These are phyloP conservation scores for Podospora conica DNA, from an alignment of 495 filamentous ascomycete species.

Conservation along the genomic window DNA sequence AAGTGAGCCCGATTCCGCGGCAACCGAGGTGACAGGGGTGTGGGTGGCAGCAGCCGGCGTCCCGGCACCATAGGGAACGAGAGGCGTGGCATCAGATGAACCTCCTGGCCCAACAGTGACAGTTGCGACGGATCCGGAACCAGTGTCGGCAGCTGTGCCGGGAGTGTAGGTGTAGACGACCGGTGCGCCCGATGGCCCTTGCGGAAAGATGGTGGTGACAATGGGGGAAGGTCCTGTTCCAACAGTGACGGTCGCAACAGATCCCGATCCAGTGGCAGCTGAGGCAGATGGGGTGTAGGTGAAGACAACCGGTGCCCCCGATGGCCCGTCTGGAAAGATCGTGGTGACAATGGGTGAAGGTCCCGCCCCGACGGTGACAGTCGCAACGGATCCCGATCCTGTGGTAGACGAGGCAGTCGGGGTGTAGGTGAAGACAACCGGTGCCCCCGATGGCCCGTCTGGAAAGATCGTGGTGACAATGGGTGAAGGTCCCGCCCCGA, in stretches of 20 bases:
- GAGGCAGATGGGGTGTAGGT: conserved; percentile 12
- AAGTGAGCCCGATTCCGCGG: too few species aligned
- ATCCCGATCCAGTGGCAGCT: background rate
- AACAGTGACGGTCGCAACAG: background rate
- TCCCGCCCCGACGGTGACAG: background rate
- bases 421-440: conserved; percentile 18
- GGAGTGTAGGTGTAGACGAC: conserved; percentile 15
- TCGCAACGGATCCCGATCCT: background rate
- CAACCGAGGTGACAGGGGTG: background rate
- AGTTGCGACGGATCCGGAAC: background rate
- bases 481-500: conserved; percentile 3
- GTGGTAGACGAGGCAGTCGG: background rate
- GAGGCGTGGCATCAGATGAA: background rate
- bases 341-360: conserved; percentile 8
- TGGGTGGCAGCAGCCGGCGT: background rate
- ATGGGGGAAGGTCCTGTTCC: background rate
- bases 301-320: conserved; percentile 10
- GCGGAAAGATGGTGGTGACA: conserved; percentile 8
- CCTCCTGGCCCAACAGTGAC: background rate
- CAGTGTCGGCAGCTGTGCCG: background rate
- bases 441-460: background rate
- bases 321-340: conserved; percentile 2
- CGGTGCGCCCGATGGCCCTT: conserved; percentile 5
- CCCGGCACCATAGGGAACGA: background rate
- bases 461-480: conserved; percentile 20